Conservation (phyloP, 2,329 filamentous ascomycete species). For the Sporothrix inflata region DNA sequence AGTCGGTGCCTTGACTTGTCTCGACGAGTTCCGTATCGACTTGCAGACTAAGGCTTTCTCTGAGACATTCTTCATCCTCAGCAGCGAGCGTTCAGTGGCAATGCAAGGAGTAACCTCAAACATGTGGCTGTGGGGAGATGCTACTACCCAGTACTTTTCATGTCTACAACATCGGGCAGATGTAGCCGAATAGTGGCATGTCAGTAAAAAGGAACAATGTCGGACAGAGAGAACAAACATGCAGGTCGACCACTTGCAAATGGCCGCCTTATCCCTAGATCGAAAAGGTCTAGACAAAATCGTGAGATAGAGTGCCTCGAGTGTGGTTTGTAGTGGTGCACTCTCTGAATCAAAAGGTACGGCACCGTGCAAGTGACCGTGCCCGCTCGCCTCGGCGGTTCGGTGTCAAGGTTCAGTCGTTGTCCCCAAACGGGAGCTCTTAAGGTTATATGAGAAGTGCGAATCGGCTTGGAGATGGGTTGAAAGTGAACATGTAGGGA, state of each 20-base stretch:
- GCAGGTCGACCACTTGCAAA: not conserved
- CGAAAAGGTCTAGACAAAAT: not conserved
- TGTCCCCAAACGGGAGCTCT: not conserved
- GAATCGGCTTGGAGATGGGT: not conserved
- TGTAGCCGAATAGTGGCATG: conserved; percentile 8
- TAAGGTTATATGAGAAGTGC: not conserved
- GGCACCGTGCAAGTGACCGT: not conserved
- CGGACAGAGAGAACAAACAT: not conserved
- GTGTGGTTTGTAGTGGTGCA: not conserved
- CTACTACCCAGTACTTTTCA: not conserved
- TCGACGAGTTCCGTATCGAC: not conserved
- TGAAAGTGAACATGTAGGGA: conserved; percentile 19
- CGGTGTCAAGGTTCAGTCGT: conserved; percentile 1
- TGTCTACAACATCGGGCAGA: not conserved
- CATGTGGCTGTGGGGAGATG: conserved; percentile 5
- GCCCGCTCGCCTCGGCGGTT: not conserved
- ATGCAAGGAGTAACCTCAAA: not conserved
- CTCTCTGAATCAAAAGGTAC: not conserved
- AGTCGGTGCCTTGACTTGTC: not conserved
- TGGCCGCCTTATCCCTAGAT: too few species aligned
- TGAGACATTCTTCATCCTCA: conserved; percentile 5
- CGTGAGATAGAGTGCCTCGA: not conserved
- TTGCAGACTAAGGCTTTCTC: not conserved
- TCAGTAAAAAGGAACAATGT: not conserved
- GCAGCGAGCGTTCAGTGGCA: not conserved